These are phyloP conservation scores for Chlamydomonas sp. DNA, from an alignment of 139 green algal species.

Conservation along the genomic window DNA sequence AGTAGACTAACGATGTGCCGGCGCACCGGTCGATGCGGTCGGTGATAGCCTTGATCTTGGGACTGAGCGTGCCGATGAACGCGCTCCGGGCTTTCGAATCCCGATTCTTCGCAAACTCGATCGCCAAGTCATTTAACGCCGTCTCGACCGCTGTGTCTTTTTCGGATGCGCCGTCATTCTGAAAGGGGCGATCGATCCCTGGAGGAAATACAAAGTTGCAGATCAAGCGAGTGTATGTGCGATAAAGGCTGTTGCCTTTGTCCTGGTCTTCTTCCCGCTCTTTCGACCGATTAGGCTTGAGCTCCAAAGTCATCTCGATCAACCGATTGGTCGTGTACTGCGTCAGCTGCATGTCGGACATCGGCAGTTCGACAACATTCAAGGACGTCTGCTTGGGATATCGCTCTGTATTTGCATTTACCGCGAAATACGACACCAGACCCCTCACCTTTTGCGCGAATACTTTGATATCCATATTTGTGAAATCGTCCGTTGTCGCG, in stretches of 20 bases:
- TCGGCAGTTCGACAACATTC: background rate
- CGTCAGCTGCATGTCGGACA: conserved; percentile 1
- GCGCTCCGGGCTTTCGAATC: background rate
- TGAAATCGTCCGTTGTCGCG: background rate
- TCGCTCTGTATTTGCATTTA: background rate
- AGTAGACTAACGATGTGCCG: conserved; percentile 10
- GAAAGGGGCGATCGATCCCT: background rate
- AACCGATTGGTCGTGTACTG: background rate
- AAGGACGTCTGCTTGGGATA: background rate
- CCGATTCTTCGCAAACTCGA: background rate
- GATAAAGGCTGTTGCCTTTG: too few species aligned
- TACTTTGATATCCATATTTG: background rate
- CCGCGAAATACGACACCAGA: conserved; percentile 8
- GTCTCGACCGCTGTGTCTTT: background rate
- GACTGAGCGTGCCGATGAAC: background rate
- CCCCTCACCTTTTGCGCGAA: background rate
- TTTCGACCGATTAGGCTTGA: background rate
- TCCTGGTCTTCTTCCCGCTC: background rate
- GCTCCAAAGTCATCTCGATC: conserved; percentile 1
- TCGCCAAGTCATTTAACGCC: background rate
- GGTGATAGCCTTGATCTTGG: background rate
- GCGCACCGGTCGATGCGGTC: background rate
- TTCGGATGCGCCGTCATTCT: too few species aligned
- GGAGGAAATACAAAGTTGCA: conserved; percentile 18
- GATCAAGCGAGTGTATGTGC: background rate